phyloP scores from a whole-genome alignment of 352 stramenopile genomes.

The Phytophthora chlamydospora region DNA sequence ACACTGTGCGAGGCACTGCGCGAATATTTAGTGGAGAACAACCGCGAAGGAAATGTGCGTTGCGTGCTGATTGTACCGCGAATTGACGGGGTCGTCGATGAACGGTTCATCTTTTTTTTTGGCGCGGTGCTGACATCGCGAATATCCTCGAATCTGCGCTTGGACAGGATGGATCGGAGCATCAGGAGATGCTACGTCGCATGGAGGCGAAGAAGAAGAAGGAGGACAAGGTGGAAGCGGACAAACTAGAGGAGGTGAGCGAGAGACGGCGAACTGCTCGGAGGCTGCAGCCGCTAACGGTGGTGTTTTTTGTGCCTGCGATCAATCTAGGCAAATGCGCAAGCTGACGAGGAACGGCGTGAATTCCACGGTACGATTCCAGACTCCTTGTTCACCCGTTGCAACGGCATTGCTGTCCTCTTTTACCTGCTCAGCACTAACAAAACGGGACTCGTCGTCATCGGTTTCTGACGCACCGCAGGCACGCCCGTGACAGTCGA shows the following conservation, averaged over 20 bases:
- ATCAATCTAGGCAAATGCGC: slow-evolving; percentile 32
- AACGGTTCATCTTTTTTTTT: neutral
- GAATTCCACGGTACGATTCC: slow-evolving; percentile 39
- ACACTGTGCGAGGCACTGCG: slow-evolving; percentile 82
- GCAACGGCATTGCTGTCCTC: neutral
- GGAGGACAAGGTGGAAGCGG: slow-evolving; percentile 68
- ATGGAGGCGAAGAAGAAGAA: slow-evolving; percentile 84
- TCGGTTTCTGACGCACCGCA: slow-evolving; percentile 24
- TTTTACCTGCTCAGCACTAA: slow-evolving; percentile 5
- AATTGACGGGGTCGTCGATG: neutral
- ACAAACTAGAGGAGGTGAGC: slow-evolving; percentile 49
- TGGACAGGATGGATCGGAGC: slow-evolving; percentile 81
- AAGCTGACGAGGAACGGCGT: slow-evolving; percentile 30
- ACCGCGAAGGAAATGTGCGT: slow-evolving; percentile 80
- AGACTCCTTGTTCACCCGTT: neutral
- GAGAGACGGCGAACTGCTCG: slow-evolving; percentile 1
- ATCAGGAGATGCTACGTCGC: slow-evolving; percentile 89
- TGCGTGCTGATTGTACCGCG: neutral
- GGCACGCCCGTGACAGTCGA: slow-evolving; percentile 84
- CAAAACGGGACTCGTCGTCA: neutral
- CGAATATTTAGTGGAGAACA: slow-evolving; percentile 90
- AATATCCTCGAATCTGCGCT: slow-evolving; percentile 10
- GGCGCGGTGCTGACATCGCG: neutral
- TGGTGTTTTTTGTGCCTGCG: slow-evolving; percentile 1
- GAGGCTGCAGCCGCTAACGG: slow-evolving; percentile 17